phyloP scores from a whole-genome alignment of 2,329 filamentous ascomycete genomes.

The Diplodia corticola region DNA sequence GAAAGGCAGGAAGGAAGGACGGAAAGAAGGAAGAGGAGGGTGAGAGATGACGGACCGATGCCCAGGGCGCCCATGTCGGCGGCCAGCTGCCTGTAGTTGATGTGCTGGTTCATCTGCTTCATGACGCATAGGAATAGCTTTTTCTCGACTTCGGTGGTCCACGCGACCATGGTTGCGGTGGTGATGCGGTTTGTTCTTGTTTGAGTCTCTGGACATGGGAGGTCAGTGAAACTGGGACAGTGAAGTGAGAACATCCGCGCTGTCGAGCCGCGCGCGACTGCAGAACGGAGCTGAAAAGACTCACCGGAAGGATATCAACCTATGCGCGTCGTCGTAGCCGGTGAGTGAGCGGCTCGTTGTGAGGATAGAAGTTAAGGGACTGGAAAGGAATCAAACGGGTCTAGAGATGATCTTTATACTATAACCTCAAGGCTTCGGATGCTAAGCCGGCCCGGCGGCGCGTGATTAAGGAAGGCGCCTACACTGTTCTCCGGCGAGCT shows the following conservation, averaged over 20 bases:
- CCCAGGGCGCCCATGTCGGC: constrained; percentile 23
- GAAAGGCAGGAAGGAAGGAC: not conserved
- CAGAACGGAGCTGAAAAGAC: too few relatives aligned
- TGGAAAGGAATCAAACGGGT: not conserved
- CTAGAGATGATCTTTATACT: not conserved
- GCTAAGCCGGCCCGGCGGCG: not conserved
- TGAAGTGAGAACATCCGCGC: not conserved
- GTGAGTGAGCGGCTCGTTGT: not conserved
- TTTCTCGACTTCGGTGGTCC: constrained; percentile 15
- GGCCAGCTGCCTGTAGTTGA: constrained; percentile 23
- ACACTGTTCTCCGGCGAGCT: not conserved
- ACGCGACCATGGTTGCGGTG: constrained; percentile 2
- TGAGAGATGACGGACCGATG: not conserved
- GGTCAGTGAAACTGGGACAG: not conserved
- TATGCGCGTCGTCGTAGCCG: not conserved
- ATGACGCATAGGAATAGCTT: not conserved
- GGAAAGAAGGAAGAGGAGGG: not conserved
- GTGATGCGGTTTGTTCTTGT: not conserved
- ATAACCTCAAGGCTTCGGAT: not conserved
- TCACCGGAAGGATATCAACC: too few relatives aligned
- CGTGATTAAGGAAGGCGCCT: not conserved
- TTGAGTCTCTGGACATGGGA: not conserved
- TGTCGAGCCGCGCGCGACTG: too few relatives aligned
- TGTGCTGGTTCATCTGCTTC: constrained; percentile 15
- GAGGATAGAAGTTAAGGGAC: not conserved